Conservation (phyloP, 2,329 filamentous ascomycete species). For the Ceratocystis variospora region DNA sequence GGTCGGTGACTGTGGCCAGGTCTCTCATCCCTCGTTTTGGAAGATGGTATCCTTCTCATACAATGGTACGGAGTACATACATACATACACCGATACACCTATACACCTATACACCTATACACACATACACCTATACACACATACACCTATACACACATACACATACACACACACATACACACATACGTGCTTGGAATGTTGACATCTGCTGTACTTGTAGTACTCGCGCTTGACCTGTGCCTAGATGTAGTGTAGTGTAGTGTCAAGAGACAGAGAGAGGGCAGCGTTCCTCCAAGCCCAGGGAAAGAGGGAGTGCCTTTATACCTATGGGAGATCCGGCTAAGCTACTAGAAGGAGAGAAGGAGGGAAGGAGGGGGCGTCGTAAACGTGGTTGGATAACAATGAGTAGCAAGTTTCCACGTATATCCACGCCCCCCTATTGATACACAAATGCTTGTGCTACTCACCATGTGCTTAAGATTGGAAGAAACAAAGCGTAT, state of each 20-base stretch:
- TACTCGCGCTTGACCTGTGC: not conserved
- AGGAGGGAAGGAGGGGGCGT: not conserved
- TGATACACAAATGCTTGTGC: not conserved
- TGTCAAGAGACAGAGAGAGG: not conserved
- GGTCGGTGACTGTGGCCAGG: too few relatives aligned
- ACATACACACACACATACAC: not conserved
- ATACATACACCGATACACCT: too few relatives aligned
- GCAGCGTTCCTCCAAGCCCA: not conserved
- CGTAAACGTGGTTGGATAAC: too few relatives aligned
- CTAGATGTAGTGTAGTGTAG: not conserved
- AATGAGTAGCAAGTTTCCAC: too few relatives aligned
- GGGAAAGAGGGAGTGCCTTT: not conserved
- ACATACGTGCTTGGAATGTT: not conserved
- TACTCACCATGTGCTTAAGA: not conserved
- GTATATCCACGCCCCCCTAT: too few relatives aligned
- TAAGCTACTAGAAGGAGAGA: not conserved
- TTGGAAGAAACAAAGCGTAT: not conserved
- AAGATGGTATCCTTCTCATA: not conserved
- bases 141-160: too few relatives aligned
- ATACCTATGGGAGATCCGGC: not conserved
- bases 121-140: not conserved
- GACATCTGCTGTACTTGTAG: constrained; percentile 2
- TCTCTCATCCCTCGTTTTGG: not conserved
- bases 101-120: not conserved
- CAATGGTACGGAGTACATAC: not conserved